Evolutionary conservation across 192 early-diverging fungal genomes (phyloP).

Genomic region (Helicostylum pulchrum): DNA sequence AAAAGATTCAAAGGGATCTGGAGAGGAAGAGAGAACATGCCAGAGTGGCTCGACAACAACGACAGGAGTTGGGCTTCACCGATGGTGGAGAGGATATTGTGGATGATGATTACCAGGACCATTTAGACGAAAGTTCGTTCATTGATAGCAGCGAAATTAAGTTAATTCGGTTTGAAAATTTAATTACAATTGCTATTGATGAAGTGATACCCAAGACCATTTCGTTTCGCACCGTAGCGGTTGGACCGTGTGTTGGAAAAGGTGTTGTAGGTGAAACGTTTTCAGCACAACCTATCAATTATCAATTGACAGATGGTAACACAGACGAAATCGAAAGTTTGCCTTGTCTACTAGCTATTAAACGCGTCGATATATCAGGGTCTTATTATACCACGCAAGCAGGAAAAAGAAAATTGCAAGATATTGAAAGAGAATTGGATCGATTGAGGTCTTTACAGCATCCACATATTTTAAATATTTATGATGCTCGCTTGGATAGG

Average conservation of each 20-base stretch:
- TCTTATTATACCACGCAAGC: slow-evolving; percentile 46
- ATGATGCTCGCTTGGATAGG: slow-evolving; percentile 54
- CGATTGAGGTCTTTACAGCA: slow-evolving; percentile 55
- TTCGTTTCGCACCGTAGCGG: slow-evolving; percentile 28
- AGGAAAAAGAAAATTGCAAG: slow-evolving; percentile 57
- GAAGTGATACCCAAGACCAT: slow-evolving; percentile 21
- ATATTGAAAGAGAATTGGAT: slow-evolving; percentile 58
- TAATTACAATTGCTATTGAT: slow-evolving; percentile 25
- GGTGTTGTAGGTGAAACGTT: slow-evolving; percentile 24
- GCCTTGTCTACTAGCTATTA: slow-evolving; percentile 23
- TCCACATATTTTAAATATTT: slow-evolving; percentile 54
- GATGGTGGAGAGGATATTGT: slow-evolving; percentile 15
- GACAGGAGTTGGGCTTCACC: slow-evolving; percentile 20
- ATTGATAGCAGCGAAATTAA: slow-evolving; percentile 23
- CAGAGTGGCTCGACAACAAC: slow-evolving; percentile 16
- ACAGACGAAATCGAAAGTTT: background rate
- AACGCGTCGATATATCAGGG: slow-evolving; percentile 40
- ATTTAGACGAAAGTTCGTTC: background rate
- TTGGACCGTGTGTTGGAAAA: slow-evolving; percentile 35
- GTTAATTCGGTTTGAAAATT: slow-evolving; percentile 28
- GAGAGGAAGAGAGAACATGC: slow-evolving; percentile 32
- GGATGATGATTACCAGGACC: slow-evolving; percentile 22
- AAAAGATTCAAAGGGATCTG: slow-evolving; percentile 29
- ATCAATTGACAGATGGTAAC: slow-evolving; percentile 18
- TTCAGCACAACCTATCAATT: slow-evolving; percentile 35